phyloP scores from a whole-genome alignment of 805 yeast genomes.

The Isabelozyma pseudorhagii region DNA sequence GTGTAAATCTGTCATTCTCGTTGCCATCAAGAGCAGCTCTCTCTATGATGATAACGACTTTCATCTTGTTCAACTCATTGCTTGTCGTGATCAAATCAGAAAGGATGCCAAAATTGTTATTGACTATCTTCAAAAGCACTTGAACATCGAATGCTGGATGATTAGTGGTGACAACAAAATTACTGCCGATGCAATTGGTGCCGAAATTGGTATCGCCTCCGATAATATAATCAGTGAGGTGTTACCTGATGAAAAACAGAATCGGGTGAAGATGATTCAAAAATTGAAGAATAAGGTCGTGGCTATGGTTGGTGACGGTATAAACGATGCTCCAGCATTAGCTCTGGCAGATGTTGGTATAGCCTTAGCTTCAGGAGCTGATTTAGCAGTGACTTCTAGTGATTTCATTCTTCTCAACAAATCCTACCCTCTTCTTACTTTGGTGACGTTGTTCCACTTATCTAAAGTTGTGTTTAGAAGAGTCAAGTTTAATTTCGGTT shows the following conservation, averaged over 20 bases:
- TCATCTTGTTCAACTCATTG: slow-evolving; percentile 47
- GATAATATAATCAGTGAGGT: slow-evolving; percentile 64
- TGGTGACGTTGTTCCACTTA: slow-evolving; percentile 53
- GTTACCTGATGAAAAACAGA: slow-evolving; percentile 70
- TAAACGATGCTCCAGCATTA: slow-evolving; percentile 80
- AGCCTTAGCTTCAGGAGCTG: slow-evolving; percentile 75
- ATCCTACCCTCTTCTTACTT: slow-evolving; percentile 45
- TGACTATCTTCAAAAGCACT: slow-evolving; percentile 22
- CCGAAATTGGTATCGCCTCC: slow-evolving; percentile 51
- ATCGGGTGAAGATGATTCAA: slow-evolving; percentile 55
- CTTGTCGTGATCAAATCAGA: slow-evolving; percentile 59
- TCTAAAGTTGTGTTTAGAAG: slow-evolving; percentile 49
- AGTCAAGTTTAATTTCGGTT: slow-evolving; percentile 54
- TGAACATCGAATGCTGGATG: slow-evolving; percentile 66
- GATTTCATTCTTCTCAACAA: slow-evolving; percentile 67
- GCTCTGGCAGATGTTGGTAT: slow-evolving; percentile 75
- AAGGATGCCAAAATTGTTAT: slow-evolving; percentile 57
- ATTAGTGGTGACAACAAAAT: slow-evolving; percentile 69
- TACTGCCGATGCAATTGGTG: slow-evolving; percentile 68
- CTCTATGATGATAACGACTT: slow-evolving; percentile 24
- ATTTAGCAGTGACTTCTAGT: slow-evolving; percentile 69
- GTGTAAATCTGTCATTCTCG: slow-evolving; percentile 61
- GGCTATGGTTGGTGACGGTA: slow-evolving; percentile 84
- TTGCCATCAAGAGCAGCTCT: slow-evolving; percentile 39
- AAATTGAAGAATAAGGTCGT: slow-evolving; percentile 35